Evolutionary conservation across 495 filamentous ascomycete genomes (phyloP).

Genomic region (Zalerion maritima): DNA sequence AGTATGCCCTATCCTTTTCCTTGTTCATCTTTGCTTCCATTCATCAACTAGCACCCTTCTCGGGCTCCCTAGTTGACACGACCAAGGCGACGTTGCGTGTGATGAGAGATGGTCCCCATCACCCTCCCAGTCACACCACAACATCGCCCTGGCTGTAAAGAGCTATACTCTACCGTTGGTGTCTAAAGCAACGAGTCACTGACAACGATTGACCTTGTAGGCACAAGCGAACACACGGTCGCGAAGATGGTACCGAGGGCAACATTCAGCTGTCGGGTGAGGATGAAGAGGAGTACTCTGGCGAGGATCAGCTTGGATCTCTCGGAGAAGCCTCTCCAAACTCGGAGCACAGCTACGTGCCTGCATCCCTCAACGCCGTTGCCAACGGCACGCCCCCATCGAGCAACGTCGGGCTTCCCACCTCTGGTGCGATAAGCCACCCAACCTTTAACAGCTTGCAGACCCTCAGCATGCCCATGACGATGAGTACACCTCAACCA

Average conservation of each 20-base stretch:
- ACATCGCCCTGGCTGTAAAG: too few species aligned
- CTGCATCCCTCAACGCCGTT: slow-evolving; percentile 26
- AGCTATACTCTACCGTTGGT: too few species aligned
- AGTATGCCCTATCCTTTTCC: slow-evolving; percentile 45
- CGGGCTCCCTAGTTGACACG: too few species aligned
- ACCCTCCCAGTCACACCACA: slow-evolving; percentile 1
- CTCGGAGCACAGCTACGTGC: slow-evolving; percentile 39
- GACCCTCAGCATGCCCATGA: slow-evolving; percentile 43
- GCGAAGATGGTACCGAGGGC: slow-evolving; percentile 55
- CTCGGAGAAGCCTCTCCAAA: slow-evolving; percentile 61
- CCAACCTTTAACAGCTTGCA: slow-evolving; percentile 33
- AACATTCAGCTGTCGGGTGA: slow-evolving; percentile 52
- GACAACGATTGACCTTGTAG: slow-evolving; percentile 31
- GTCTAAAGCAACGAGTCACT: too few species aligned
- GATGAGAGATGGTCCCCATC: slow-evolving; percentile 12
- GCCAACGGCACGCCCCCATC: slow-evolving; percentile 21
- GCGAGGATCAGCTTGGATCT: slow-evolving; percentile 57
- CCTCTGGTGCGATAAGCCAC: slow-evolving; percentile 17
- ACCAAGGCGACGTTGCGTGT: too few species aligned
- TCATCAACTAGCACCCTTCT: too few species aligned
- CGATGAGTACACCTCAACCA: slow-evolving; percentile 35
- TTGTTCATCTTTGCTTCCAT: slow-evolving; percentile 15
- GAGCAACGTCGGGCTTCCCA: slow-evolving; percentile 14
- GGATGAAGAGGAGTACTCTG: slow-evolving; percentile 56
- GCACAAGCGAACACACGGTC: slow-evolving; percentile 91